Evolutionary conservation across 208 protist genomes (phyloP), one percentile per base, ranked within the genome.

Genomic region (Histomonas meleagridis): DNA sequence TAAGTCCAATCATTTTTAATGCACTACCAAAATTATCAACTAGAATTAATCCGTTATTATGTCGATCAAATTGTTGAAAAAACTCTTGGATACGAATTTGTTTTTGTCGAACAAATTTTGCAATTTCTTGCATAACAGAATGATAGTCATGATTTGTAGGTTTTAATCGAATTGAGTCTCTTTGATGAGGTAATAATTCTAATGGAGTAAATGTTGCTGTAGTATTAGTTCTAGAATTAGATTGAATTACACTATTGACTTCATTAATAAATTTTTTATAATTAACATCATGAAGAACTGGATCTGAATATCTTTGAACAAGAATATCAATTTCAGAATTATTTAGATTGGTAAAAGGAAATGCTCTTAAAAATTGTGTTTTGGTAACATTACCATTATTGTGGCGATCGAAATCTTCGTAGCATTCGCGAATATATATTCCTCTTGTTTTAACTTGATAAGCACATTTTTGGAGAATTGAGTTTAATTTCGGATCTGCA

Each of bases 341-440:
- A 32, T 40, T 43, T 12, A 86, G 35, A 86, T 86, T 46, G 12
- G 4, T 76, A 38, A 86, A 86, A n/a, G 76, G 76, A 51, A 38
- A 57, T 32, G 76, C 76, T n/a, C 76, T 12, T 32, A 86, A n/a
- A n/a, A 86, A 86, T 55, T 86, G 76, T 51, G 76, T 55, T 28
- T 86, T 40, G 0, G 76, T 86, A 49, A 86, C 32, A 23, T 46
- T 23, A 12, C 76, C 76, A 49, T 86, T 86, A 49, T 86, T 86
- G 46, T 86, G 76, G 32, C 40, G 40, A 55, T 86, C 76, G 35
- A 86, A 86, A 49, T 86, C 76, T 46, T 55, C 55, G 46, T 43
- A 86, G 2, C 46, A 40, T 49, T 86, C 76, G 32, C 76, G 51
- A 4, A 86, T 55, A 35, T 86, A 46, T 21, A 86, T 40, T 14